Percentiles rank a stretch among this genome's conserved stretches.
phyloP scores from a whole-genome alignment of 345 rosid species.

The Anacardium occidentale region DNA sequence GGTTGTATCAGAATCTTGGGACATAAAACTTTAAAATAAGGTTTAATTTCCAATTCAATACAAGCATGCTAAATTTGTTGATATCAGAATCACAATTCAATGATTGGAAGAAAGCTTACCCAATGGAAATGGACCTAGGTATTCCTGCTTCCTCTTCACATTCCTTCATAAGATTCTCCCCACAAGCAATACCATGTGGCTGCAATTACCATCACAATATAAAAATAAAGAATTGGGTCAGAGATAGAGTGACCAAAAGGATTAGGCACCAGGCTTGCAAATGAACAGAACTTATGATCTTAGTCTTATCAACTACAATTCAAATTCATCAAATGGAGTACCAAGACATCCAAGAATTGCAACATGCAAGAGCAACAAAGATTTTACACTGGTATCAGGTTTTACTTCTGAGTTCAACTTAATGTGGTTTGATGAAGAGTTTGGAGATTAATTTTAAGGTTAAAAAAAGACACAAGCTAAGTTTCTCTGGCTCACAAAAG shows the following conservation, averaged over 20 bases:
- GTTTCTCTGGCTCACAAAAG: not conserved
- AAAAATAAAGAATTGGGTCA: not conserved
- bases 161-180: conserved; percentile 81
- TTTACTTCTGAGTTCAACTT: not conserved
- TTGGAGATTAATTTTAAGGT: not conserved
- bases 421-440: not conserved
- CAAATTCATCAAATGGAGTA: not conserved
- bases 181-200: conserved; percentile 79
- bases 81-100: conserved; percentile 11
- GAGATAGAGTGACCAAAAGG: not conserved
- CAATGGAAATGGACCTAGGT: conserved; percentile 48
- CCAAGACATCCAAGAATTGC: conserved; percentile 2
- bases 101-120: conserved; percentile 34
- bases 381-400: conserved; percentile 7
- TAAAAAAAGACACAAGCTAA: not conserved
- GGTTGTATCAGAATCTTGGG: not conserved
- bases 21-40: not conserved
- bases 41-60: not conserved
- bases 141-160: conserved; percentile 97
- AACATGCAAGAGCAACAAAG: conserved; percentile 1
- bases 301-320: not conserved
- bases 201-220: conserved; percentile 32
- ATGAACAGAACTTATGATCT: not conserved
- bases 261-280: conserved; percentile 9
- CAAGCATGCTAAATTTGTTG: not conserved